Conservation (phyloP, 2,329 filamentous ascomycete species). For the Penicillium digitatum region DNA sequence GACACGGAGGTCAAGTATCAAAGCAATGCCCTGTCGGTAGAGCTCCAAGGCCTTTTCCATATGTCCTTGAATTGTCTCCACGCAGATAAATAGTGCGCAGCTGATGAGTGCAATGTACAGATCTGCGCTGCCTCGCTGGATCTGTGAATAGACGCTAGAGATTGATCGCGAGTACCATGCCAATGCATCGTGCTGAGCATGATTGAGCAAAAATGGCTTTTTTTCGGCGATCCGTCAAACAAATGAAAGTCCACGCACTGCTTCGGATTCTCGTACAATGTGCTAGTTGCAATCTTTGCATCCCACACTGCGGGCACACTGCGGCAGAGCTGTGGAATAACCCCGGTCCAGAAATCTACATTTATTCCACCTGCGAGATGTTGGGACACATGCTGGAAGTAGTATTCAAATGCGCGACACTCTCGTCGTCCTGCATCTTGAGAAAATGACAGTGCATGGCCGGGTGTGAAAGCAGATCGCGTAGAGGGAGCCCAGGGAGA, state of each 20-base stretch:
- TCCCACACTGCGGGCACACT: slow-evolving; percentile 26
- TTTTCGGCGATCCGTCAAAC: neutral
- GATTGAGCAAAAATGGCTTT: neutral
- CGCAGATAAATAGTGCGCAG: slow-evolving; percentile 35
- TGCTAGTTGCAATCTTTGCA: slow-evolving; percentile 23
- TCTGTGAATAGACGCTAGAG: slow-evolving; percentile 22
- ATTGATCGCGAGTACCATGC: slow-evolving; percentile 35
- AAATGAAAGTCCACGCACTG: slow-evolving; percentile 12
- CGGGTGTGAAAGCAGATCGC: neutral
- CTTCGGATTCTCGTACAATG: slow-evolving; percentile 18
- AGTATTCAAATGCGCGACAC: slow-evolving; percentile 26
- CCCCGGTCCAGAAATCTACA: slow-evolving; percentile 22
- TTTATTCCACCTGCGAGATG: slow-evolving; percentile 15
- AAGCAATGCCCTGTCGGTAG: slow-evolving; percentile 24
- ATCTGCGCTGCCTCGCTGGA: slow-evolving; percentile 22
- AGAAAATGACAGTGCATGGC: neutral
- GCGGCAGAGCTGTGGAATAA: slow-evolving; percentile 21
- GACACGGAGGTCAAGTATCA: slow-evolving; percentile 23
- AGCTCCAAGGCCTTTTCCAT: slow-evolving; percentile 25
- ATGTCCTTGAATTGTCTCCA: slow-evolving; percentile 28
- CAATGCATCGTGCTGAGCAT: slow-evolving; percentile 22
- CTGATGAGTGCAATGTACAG: slow-evolving; percentile 29
- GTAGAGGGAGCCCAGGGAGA: neutral
- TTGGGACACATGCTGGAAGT: slow-evolving; percentile 18
- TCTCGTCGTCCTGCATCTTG: slow-evolving; percentile 13